These are phyloP conservation scores for Botrytis cinerea DNA, from an alignment of 2,329 filamentous ascomycete genomes.

Conservation along the genomic window DNA sequence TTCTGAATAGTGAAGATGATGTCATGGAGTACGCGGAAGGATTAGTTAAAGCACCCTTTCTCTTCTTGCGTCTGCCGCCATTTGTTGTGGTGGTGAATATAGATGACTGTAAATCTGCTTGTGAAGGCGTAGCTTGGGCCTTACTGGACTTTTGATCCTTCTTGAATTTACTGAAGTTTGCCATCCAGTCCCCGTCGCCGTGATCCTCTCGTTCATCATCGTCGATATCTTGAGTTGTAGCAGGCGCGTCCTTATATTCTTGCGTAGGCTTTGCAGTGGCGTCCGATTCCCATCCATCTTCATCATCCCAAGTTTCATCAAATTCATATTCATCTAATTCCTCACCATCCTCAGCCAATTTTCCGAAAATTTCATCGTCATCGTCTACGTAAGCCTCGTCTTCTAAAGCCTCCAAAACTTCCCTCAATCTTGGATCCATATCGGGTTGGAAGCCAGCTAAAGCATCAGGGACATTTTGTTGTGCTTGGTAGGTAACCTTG, in stretches of 20 bases:
- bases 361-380: slow-evolving; percentile 78
- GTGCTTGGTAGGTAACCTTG: slow-evolving; percentile 80
- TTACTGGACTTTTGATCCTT: slow-evolving; percentile 65
- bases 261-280: slow-evolving; percentile 75
- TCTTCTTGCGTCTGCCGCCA: slow-evolving; percentile 85
- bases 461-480: slow-evolving; percentile 88
- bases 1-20: slow-evolving; percentile 81
- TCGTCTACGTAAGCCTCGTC: slow-evolving; percentile 92
- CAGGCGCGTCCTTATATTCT: slow-evolving; percentile 51
- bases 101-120: slow-evolving; percentile 68
- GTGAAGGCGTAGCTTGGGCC: slow-evolving; percentile 48
- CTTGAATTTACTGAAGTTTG: slow-evolving; percentile 93
- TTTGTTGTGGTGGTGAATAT: slow-evolving; percentile 75
- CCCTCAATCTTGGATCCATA: slow-evolving; percentile 91
- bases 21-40: slow-evolving; percentile 90
- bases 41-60: slow-evolving; percentile 89
- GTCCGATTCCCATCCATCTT: slow-evolving; percentile 89
- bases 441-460: slow-evolving; percentile 95
- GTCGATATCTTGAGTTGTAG: slow-evolving; percentile 47
- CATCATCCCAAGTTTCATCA: slow-evolving; percentile 62
- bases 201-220: slow-evolving; percentile 59
- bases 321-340: slow-evolving; percentile 83
- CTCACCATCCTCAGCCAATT: slow-evolving; percentile 66
- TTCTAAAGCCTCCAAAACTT: slow-evolving; percentile 89
- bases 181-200: slow-evolving; percentile 80